Base-by-base conservation (phyloP, 2,329 filamentous ascomycete species). In the Pleoardoris graminearum region DNA sequence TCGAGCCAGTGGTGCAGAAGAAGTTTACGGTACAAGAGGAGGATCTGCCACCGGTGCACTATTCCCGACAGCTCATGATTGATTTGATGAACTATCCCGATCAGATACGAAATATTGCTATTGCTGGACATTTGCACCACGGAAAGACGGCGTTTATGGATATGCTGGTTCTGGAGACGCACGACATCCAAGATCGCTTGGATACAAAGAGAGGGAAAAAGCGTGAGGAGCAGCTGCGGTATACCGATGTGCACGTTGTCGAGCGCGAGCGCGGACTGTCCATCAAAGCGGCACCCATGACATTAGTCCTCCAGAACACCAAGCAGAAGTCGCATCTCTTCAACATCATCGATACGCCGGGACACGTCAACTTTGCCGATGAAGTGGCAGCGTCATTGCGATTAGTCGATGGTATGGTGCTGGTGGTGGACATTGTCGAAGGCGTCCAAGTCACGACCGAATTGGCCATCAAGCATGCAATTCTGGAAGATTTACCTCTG, bases 361-460 rank as follows among this genome's bases (percentile, higher is more conserved):
- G 94, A 6, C 94, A 99, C 71, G 94, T 97, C 69, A 97, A 99
- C 74, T 99, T 99, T 72, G 93, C 95, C 36, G 94, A 99, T 70
- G 94, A 99, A 74, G 91, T 99, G 32, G 94, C 94, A 7, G 87
- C 91, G 4, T 88, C 91, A 0, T 79, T 96, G 65, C 85, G 94
- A 36, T 77, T 99, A 46, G 92, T 89, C 3, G 94, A 99, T 70
- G 94, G 94, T 54, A 86, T 97, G 21, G 93, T 95, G 47, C 78
- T 99, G 43, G 88, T 99, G 12, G 92, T 99, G 14, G 94, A 99
- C 71, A 91, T 97, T 19, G 90, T 99, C 1, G 94, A 99, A 74
- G 94, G 94, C n/a, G 92, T 99, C n/a, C 94, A 97, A 76, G 84
- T 94, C 65, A 96, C 96, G 73, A 96, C 94, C 0, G 93, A 99